These are phyloP conservation scores for Hanseniaspora nectarophila DNA, from an alignment of 805 yeast species.

Conservation along the genomic window DNA sequence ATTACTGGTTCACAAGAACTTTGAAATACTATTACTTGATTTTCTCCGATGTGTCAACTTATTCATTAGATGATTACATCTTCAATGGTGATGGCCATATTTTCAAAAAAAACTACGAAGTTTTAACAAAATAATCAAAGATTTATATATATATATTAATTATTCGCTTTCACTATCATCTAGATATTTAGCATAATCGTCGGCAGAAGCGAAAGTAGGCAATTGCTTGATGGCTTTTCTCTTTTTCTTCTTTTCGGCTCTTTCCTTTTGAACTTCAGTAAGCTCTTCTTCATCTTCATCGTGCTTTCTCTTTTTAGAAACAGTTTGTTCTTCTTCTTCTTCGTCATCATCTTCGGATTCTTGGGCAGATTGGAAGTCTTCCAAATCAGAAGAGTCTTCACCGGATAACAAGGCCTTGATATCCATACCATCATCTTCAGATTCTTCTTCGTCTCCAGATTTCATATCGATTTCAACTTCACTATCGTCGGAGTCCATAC, in stretches of 20 bases:
- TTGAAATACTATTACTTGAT: conserved; percentile 44
- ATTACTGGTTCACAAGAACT: conserved; percentile 50
- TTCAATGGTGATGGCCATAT: conserved; percentile 58
- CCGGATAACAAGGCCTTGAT: conserved; percentile 16
- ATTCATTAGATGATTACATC: conserved; percentile 43
- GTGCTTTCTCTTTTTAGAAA: conserved; percentile 23
- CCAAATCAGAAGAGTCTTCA: conserved; percentile 17
- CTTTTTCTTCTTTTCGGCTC: conserved; percentile 30
- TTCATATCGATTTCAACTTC: conserved; percentile 21
- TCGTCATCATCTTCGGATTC: conserved; percentile 26
- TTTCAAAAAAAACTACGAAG: conserved; percentile 20
- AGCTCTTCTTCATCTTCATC: conserved; percentile 21
- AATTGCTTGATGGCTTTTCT: conserved; percentile 50
- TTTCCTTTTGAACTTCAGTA: conserved; percentile 22
- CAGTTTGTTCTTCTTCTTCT: conserved; percentile 23
- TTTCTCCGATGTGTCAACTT: conserved; percentile 34
- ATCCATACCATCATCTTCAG: conserved; percentile 20
- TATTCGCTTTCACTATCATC: conserved; percentile 40
- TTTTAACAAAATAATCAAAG: conserved; percentile 17
- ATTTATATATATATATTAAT: not conserved
- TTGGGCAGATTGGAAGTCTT: conserved; percentile 24
- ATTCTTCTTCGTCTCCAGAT: conserved; percentile 18
- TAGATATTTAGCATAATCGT: conserved; percentile 67
- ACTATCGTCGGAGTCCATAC: conserved; percentile 25
- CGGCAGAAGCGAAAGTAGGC: conserved; percentile 82